Base-by-base conservation (phyloP, 129 eudicot species). In the Tagetes erecta region DNA sequence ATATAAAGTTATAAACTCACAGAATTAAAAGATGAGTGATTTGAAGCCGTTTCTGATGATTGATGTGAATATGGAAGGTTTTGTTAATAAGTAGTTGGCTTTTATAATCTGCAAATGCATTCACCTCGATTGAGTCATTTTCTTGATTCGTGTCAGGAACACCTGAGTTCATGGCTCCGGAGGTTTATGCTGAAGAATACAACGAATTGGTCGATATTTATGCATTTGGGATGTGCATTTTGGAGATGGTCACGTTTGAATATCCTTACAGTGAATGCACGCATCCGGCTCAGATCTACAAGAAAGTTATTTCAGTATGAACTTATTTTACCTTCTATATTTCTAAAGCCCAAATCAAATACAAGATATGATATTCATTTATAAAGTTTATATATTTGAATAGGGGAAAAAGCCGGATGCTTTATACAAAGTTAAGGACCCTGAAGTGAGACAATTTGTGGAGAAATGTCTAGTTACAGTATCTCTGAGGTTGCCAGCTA, bases 91-190 rank as follows among this genome's bases (percentile, higher is more conserved):
- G 33, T 64, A 13, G 11, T 38, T 64, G 20, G 20, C 0, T 44
- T 3, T 46, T 12, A 12, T 27, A 31, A 40, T 5, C 5, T 11
- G 12, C 8, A 50, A 34, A 5, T 37, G 36, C 37, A 8, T n/a
- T 64, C 33, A 38, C 27, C 5, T 74, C 5, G 33, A 13, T 33
- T 13, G 44, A 3, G 6, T 46, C 3, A 1, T 47, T 50, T 33
- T 47, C 34, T 3, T 58, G 38, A 41, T 66, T 39, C 13, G 5
- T 47, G 37, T 73, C 80, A 92, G 98, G 98, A 58, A 92, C 98
- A 58, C 98, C 98, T 1, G 98, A 92, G 74, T 92, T 89, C 87
- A 92, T 92, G 97, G 97, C 97, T 44, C 97, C 97, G 1, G 98
- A 92, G 87, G 95, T 92, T 75, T 92, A 92, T 59, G 90, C 86